Conservation (phyloP, 495 filamentous ascomycete genomes). For the Aspergillus baeticus region DNA sequence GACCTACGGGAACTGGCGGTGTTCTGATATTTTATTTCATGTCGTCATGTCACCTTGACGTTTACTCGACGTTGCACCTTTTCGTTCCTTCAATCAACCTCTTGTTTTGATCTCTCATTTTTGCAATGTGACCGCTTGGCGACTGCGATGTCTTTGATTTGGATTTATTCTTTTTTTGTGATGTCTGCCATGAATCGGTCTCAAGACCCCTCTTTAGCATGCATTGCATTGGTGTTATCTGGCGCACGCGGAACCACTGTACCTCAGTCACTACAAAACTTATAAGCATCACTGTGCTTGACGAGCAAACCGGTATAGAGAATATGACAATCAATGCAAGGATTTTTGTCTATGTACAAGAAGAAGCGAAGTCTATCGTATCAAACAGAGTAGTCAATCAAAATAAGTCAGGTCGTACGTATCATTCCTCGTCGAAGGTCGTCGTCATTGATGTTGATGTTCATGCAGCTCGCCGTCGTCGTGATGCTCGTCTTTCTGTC, state of each 20-base stretch:
- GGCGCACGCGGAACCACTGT: slow-evolving; percentile 36
- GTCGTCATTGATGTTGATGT: neutral
- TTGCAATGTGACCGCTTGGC: slow-evolving; percentile 15
- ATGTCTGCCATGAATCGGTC: slow-evolving; percentile 40
- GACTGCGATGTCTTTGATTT: neutral
- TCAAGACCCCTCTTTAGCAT: slow-evolving; percentile 36
- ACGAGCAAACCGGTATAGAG: slow-evolving; percentile 12
- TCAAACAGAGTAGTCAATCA: neutral
- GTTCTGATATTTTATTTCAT: neutral
- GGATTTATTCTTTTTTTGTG: slow-evolving; percentile 23
- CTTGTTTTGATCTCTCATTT: slow-evolving; percentile 10
- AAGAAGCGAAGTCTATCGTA: neutral
- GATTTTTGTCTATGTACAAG: neutral
- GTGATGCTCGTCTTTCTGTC: slow-evolving; percentile 16
- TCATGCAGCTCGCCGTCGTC: slow-evolving; percentile 20
- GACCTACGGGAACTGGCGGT: neutral
- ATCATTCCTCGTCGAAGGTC: neutral
- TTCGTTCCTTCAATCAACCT: slow-evolving; percentile 11
- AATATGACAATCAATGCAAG: neutral
- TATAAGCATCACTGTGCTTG: neutral
- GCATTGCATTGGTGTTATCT: slow-evolving; percentile 49
- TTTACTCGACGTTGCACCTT: slow-evolving; percentile 20
- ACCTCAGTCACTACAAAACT: slow-evolving; percentile 21
- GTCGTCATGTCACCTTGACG: neutral
- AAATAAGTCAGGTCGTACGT: slow-evolving; percentile 3